A percentile compares a stretch with the other conserved stretches of the same genome.
phyloP scores from a whole-genome alignment of 2,329 filamentous ascomycete genomes.

The Cladophialophora exuberans region DNA sequence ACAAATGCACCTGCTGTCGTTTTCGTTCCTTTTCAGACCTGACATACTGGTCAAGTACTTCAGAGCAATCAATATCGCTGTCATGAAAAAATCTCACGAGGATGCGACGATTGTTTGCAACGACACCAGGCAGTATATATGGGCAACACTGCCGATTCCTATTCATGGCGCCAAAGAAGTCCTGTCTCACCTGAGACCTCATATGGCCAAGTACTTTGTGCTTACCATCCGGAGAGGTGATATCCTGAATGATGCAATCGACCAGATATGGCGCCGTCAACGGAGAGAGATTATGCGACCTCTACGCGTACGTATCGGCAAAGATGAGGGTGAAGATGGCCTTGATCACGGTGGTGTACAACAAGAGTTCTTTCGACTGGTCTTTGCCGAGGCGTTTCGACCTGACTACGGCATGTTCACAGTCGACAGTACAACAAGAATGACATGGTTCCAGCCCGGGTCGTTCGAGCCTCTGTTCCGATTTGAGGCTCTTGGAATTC shows the following conservation, averaged over 20 bases:
- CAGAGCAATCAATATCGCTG: conserved; percentile 81
- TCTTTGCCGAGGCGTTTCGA: conserved; percentile 77
- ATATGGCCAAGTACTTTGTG: conserved; percentile 72
- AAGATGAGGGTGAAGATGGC: conserved; percentile 81
- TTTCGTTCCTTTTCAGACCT: conserved; percentile 76
- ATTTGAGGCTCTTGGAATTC: conserved; percentile 82
- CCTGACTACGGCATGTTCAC: conserved; percentile 78
- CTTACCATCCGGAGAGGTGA: conserved; percentile 69
- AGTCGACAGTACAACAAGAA: conserved; percentile 72
- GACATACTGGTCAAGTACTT: conserved; percentile 79
- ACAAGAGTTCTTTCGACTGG: conserved; percentile 90
- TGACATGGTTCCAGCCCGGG: conserved; percentile 86
- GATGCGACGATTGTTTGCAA: conserved; percentile 59
- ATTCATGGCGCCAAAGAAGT: conserved; percentile 64
- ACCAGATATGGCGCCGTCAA: conserved; percentile 88
- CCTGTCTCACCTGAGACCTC: conserved; percentile 65
- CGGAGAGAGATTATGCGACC: conserved; percentile 80
- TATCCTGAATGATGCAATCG: conserved; percentile 73
- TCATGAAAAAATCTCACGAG: conserved; percentile 81
- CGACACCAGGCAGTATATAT: conserved; percentile 49
- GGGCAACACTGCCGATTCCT: conserved; percentile 40
- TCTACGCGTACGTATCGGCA: conserved; percentile 83
- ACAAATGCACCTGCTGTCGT: conserved; percentile 75
- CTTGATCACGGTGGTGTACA: conserved; percentile 94
- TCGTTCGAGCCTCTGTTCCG: conserved; percentile 85